phyloP scores from a whole-genome alignment of 2,329 filamentous ascomycete species.

The Fusarium haematococcum region DNA sequence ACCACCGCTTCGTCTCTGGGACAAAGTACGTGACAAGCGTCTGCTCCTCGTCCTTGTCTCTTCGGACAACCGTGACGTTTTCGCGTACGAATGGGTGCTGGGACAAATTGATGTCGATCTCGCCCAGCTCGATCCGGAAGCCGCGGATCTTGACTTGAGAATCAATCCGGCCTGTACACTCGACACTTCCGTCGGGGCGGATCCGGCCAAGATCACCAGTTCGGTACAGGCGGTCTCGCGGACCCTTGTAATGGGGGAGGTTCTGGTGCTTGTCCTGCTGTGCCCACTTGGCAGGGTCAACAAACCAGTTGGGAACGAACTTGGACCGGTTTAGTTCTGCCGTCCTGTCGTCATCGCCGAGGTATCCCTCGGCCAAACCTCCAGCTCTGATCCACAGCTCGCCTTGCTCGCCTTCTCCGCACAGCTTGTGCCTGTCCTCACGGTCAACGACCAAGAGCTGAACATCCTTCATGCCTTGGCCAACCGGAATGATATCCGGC shows the following conservation, averaged over 20 bases:
- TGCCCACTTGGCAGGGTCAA: slow-evolving; percentile 77
- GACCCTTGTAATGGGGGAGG: slow-evolving; percentile 65
- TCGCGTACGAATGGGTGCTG: slow-evolving; percentile 82
- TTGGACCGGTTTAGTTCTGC: slow-evolving; percentile 74
- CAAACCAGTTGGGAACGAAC: slow-evolving; percentile 89
- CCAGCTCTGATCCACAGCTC: slow-evolving; percentile 87
- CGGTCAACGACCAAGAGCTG: slow-evolving; percentile 87
- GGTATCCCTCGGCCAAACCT: slow-evolving; percentile 86
- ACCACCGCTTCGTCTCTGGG: slow-evolving; percentile 75
- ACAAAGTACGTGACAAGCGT: slow-evolving; percentile 92
- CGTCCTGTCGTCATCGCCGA: slow-evolving; percentile 58
- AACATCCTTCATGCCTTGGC: slow-evolving; percentile 88
- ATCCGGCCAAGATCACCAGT: slow-evolving; percentile 82
- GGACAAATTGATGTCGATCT: slow-evolving; percentile 88
- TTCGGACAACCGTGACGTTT: slow-evolving; percentile 81
- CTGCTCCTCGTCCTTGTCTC: slow-evolving; percentile 69
- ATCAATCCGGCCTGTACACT: slow-evolving; percentile 84
- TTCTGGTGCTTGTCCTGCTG: slow-evolving; percentile 71
- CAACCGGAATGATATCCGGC: slow-evolving; percentile 81
- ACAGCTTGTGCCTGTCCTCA: slow-evolving; percentile 74
- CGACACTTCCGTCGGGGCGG: slow-evolving; percentile 74
- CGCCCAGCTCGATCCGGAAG: slow-evolving; percentile 93
- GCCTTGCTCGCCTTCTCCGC: slow-evolving; percentile 83
- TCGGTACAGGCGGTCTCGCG: slow-evolving; percentile 86
- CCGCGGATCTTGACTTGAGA: slow-evolving; percentile 96